phyloP scores from a whole-genome alignment of 164 flowering plant species.

The Umbilicus rupestris region DNA sequence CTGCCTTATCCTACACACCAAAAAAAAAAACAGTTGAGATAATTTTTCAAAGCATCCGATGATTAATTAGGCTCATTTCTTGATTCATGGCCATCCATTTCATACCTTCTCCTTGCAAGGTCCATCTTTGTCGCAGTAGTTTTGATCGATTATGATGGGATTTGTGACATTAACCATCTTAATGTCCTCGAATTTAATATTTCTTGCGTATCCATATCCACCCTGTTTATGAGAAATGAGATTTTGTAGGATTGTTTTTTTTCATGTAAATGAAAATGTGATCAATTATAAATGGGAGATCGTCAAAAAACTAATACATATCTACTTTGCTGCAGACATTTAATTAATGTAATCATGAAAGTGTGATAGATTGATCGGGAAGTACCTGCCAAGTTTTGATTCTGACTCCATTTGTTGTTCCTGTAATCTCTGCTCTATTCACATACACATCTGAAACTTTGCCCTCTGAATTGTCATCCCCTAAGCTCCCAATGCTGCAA shows the following conservation, averaged over 20 bases:
- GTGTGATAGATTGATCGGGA: too few relatives aligned
- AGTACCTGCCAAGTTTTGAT: slow-evolving; percentile 14
- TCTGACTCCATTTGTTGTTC: slow-evolving; percentile 47
- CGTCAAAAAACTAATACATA: too few relatives aligned
- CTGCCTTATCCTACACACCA: slow-evolving; percentile 31
- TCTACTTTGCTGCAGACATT: too few relatives aligned
- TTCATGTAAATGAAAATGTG: too few relatives aligned
- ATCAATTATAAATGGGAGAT: too few relatives aligned
- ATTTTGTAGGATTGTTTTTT: too few relatives aligned
- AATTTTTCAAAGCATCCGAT: too few relatives aligned
- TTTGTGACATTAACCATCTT: slow-evolving; percentile 30
- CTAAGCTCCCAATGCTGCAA: slow-evolving; percentile 59
- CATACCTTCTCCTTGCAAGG: slow-evolving; percentile 38
- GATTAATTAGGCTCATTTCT: too few relatives aligned
- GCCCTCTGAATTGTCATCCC: slow-evolving; percentile 30
- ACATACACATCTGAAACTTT: slow-evolving; percentile 18
- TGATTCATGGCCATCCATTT: not conserved
- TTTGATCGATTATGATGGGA: slow-evolving; percentile 11
- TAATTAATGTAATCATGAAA: too few relatives aligned
- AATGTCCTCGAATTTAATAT: slow-evolving; percentile 27
- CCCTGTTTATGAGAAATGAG: slow-evolving; percentile 23
- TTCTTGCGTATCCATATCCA: slow-evolving; percentile 23
- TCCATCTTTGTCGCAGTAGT: slow-evolving; percentile 21
- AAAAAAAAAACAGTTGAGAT: not conserved
- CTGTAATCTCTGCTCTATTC: slow-evolving; percentile 30